Base-by-base conservation (phyloP, 495 filamentous ascomycete species). In the Stereocaulon alpinum region DNA sequence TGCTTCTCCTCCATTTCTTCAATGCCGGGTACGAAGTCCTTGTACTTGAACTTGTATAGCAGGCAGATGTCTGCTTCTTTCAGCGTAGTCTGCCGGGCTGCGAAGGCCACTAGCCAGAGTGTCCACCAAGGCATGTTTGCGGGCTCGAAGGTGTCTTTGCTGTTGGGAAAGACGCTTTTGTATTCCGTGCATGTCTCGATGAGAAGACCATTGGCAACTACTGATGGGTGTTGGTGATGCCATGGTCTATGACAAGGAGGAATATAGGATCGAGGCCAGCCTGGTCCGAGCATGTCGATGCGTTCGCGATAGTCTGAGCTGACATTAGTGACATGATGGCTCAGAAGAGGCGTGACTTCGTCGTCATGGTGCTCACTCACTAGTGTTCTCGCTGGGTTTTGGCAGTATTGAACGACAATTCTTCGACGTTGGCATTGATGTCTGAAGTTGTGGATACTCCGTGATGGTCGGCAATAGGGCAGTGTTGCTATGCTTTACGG, bases 71-170 rank as follows among this genome's bases (percentile, higher is more conserved):
- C 53, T 27, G 11, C 27, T 6, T 15, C 11, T 7, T 56, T 22
- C 53, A 56, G 24, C 2, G 18, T 44, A 24, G 53, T 56, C 15
- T 56, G 37, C 34, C 40, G 20, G n/a, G 29, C 53, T 7, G 20
- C 34, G 53, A 56, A 56, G 18, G 37, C 34, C 7, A 56, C 17
- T 30, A 56, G 34, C 53, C 53, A 43, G 15, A 22, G 24, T 4
- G 53, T 30, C 34, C 40, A 56, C 53, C 53, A 56, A 7, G 37
- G 53, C 11, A 27, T 56, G 53, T 56, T 56, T 20, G 14, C n/a
- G 27, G 18, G 53, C 17, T 56, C 20, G 41, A 56, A 56, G 20
- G 12, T 32, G n/a, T 41, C 42, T 17, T 27, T 20, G 40, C 9
- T 17, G 6, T 56, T 30, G 3, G 53, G 53, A 9, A 56, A 56